Evolutionary conservation across 257 asterid genomes (phyloP).

Genomic region (Anisodus tanguticus): DNA sequence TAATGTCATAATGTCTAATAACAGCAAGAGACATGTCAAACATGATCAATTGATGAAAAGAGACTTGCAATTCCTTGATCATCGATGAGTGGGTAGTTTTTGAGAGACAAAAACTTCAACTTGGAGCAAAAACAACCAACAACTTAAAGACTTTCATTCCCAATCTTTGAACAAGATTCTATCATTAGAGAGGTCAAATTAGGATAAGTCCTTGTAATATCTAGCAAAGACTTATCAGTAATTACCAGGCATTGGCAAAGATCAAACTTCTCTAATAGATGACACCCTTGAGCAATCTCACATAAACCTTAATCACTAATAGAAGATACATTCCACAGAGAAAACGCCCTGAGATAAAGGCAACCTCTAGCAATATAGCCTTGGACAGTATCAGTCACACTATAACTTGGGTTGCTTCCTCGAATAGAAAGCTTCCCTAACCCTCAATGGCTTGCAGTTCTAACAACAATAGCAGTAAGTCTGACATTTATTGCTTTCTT

Average conservation of each 20-base stretch:
- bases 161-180: constrained; percentile 79
- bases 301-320: constrained; percentile 71
- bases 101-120: constrained; percentile 57
- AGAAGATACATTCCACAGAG: constrained; percentile 78
- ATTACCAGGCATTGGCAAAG: constrained; percentile 70
- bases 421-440: constrained; percentile 86
- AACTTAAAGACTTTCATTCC: constrained; percentile 71
- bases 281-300: constrained; percentile 77
- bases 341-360: constrained; percentile 69
- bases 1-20: constrained; percentile 78
- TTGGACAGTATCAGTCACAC: constrained; percentile 74
- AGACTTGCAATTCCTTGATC: constrained; percentile 77
- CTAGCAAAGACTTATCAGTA: constrained; percentile 65
- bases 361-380: constrained; percentile 77
- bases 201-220: constrained; percentile 74
- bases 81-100: constrained; percentile 70
- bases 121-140: constrained; percentile 65
- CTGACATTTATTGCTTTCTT: constrained; percentile 86
- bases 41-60: constrained; percentile 67
- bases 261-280: constrained; percentile 77
- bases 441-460: constrained; percentile 78
- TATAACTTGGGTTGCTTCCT: constrained; percentile 59
- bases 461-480: constrained; percentile 85
- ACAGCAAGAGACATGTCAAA: constrained; percentile 83
- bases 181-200: constrained; percentile 62